phyloP scores from a whole-genome alignment of 441 rosid species.

The Bruguiera hainesii region DNA sequence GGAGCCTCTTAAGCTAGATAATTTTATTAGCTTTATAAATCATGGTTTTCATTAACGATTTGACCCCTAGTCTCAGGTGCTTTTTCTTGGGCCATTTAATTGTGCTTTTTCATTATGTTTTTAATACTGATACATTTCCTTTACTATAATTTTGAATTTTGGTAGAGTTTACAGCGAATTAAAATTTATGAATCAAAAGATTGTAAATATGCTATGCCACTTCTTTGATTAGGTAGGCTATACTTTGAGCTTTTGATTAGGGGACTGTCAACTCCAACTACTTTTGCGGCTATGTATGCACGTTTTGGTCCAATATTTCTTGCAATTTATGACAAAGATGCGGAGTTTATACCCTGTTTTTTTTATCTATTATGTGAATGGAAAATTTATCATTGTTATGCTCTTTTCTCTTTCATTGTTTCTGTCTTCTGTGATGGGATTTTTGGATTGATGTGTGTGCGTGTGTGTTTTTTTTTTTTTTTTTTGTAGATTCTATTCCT shows the following conservation, averaged over 20 bases:
- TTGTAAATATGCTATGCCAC: conserved; percentile 94
- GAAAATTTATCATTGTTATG: conserved; percentile 1
- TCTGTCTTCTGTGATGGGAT: not conserved
- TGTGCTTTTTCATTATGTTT: not conserved
- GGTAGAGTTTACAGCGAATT: conserved; percentile 75
- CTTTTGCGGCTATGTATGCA: conserved; percentile 87
- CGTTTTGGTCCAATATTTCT: conserved; percentile 95
- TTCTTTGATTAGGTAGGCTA: conserved; percentile 71
- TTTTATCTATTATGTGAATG: conserved; percentile 65
- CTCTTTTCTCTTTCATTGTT: not conserved
- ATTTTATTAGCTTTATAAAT: conserved; percentile 85
- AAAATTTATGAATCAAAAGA: conserved; percentile 85
- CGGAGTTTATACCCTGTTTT: conserved; percentile 82
- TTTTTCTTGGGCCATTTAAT: not conserved
- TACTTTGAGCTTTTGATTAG: conserved; percentile 24
- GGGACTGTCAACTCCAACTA: conserved; percentile 77
- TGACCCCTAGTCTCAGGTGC: conserved; percentile 97
- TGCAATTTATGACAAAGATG: conserved; percentile 78
- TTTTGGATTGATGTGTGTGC: conserved; percentile 5
- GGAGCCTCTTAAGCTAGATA: conserved; percentile 87
- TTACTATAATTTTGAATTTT: conserved; percentile 23
- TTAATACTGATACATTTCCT: not conserved
- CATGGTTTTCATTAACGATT: conserved; percentile 94
- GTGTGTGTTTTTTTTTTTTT: not conserved
- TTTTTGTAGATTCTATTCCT: conserved; percentile 72